Evolutionary conservation across 2,329 filamentous ascomycete genomes (phyloP).

Genomic region (Aspergillus amoenus): DNA sequence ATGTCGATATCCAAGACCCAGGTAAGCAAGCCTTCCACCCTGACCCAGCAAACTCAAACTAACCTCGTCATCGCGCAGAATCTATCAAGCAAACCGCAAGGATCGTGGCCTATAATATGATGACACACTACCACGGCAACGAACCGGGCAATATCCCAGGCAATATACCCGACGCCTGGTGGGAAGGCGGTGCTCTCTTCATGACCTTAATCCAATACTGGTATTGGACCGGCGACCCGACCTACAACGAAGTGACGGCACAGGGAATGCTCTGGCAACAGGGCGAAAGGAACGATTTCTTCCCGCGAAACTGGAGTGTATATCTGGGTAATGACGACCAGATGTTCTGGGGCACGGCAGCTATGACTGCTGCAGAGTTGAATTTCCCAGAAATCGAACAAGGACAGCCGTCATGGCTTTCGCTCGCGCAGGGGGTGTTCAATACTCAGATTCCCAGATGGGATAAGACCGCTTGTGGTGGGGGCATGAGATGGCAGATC

Average conservation of each 20-base stretch:
- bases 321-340: slow-evolving; percentile 57
- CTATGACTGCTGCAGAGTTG: slow-evolving; percentile 74
- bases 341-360: slow-evolving; percentile 83
- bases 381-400: slow-evolving; percentile 67
- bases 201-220: slow-evolving; percentile 76
- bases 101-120: slow-evolving; percentile 40
- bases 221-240: slow-evolving; percentile 73
- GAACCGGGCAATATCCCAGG: slow-evolving; percentile 40
- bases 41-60: too few species aligned
- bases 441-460: slow-evolving; percentile 73
- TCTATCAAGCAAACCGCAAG: slow-evolving; percentile 38
- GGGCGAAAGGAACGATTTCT: slow-evolving; percentile 70
- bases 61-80: slow-evolving; percentile 11
- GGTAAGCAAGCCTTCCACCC: too few species aligned
- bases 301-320: slow-evolving; percentile 60
- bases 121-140: slow-evolving; percentile 38
- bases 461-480: slow-evolving; percentile 66
- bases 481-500: slow-evolving; percentile 84
- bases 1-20: too few species aligned
- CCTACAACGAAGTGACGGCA: slow-evolving; percentile 67
- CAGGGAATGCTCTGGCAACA: slow-evolving; percentile 73
- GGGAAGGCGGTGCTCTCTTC: slow-evolving; percentile 73
- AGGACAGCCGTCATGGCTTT: slow-evolving; percentile 70
- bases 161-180: slow-evolving; percentile 47
- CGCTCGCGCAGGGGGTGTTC: slow-evolving; percentile 75